Base-by-base conservation (phyloP, 352 stramenopile genomes). In the Phytophthora sojae region DNA sequence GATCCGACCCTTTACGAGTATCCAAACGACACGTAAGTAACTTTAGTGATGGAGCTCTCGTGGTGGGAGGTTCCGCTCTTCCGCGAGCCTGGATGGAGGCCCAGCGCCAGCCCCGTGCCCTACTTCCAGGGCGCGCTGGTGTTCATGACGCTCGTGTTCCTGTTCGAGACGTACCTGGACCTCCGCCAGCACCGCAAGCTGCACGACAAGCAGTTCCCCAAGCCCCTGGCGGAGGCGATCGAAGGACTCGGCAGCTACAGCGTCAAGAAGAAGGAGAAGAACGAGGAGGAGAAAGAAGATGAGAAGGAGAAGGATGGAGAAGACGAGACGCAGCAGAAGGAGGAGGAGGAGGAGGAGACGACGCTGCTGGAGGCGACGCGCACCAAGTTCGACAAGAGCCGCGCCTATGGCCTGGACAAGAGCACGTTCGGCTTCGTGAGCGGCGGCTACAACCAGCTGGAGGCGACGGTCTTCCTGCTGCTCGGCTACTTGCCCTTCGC, bases 341-440 rank as follows among this genome's bases (percentile, higher is more conserved):
- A 65, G 11, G 8, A 50, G 14, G 35, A 65, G 11, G 8, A 50
- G 25, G 44, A 62, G 8, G 58, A 73, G 21, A 64, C 63, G 57
- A 86, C 91, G 55, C 76, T 99, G 47, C 76, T 98, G 15, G 81
- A 81, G 9, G 89, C 97, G 42, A 95, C 97, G 11, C 70, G 91
- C 63, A 82, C 71, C 17, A 99, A 99, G 83, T 99, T 98, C 67
- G 84, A 93, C 71, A 96, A 90, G 61, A 96, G 94, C 30, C 94
- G 97, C 78, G 80, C 90, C 7, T 99, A 99, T 77, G 94, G 96
- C 14, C 80, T 99, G 12, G 97, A 99, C 79, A 99, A 99, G 84
- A 98, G 97, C 73, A 85, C 90, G 52, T 99, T 99, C 68, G 92
- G 86, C 21, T 96, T 99, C 61, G 68, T 99, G 30, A 92, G 88